Conservation (phyloP, 1,139 yeast genomes). For the Pichia sp. region DNA sequence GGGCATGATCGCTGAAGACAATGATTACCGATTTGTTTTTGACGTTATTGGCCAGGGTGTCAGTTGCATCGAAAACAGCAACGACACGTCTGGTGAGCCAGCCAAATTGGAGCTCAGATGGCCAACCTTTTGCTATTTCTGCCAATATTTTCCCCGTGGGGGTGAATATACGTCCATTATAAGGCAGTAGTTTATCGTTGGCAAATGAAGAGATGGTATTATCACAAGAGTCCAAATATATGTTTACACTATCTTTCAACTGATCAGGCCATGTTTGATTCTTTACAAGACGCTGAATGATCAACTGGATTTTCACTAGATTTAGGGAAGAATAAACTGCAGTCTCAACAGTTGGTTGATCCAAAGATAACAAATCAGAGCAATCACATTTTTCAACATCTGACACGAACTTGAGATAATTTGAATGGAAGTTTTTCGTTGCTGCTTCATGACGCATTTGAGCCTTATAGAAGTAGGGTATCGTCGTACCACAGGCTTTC, state of each 20-base stretch:
- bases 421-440: slow-evolving; percentile 48
- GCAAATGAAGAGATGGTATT: slow-evolving; percentile 83
- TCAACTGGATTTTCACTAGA: slow-evolving; percentile 62
- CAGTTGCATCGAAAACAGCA: slow-evolving; percentile 64
- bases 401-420: slow-evolving; percentile 34
- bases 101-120: slow-evolving; percentile 77
- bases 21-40: slow-evolving; percentile 55
- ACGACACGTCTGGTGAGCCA: slow-evolving; percentile 86
- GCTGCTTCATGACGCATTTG: slow-evolving; percentile 94
- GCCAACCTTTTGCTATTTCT: slow-evolving; percentile 84
- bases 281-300: slow-evolving; percentile 53
- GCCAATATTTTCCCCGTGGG: slow-evolving; percentile 87
- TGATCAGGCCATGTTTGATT: slow-evolving; percentile 38
- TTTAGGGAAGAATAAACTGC: slow-evolving; percentile 69
- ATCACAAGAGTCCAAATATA: slow-evolving; percentile 50
- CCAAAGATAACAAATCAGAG: slow-evolving; percentile 35
- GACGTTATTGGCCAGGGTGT: slow-evolving; percentile 35
- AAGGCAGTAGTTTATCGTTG: slow-evolving; percentile 43
- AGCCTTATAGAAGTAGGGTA: slow-evolving; percentile 89
- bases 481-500: slow-evolving; percentile 70
- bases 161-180: slow-evolving; percentile 68
- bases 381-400: slow-evolving; percentile 24
- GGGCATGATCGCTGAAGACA: slow-evolving; percentile 72
- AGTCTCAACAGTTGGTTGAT: slow-evolving; percentile 60
- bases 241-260: slow-evolving; percentile 33